phyloP scores from a whole-genome alignment of 106 monocot species.

The Iris macrosiphon region DNA sequence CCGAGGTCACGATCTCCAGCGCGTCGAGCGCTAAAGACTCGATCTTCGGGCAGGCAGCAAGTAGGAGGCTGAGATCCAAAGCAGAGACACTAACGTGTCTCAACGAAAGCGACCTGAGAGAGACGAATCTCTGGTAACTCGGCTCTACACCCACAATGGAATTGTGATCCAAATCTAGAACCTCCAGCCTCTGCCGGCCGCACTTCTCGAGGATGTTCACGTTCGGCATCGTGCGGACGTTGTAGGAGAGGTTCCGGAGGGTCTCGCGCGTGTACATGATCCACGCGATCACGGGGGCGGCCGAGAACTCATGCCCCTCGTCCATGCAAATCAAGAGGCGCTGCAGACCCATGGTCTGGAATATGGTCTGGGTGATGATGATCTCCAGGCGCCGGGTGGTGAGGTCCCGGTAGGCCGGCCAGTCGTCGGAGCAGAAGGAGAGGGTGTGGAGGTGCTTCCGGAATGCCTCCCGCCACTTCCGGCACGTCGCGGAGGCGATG shows the following conservation, averaged over 20 bases:
- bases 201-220: slow-evolving; percentile 86
- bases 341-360: slow-evolving; percentile 77
- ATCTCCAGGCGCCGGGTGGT: slow-evolving; percentile 71
- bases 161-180: slow-evolving; percentile 75
- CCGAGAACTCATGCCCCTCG: slow-evolving; percentile 64
- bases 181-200: slow-evolving; percentile 78
- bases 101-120: slow-evolving; percentile 67
- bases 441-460: slow-evolving; percentile 73
- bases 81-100: slow-evolving; percentile 75
- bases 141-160: slow-evolving; percentile 76
- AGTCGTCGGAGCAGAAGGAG: slow-evolving; percentile 65
- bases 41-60: slow-evolving; percentile 78
- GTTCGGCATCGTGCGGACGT: slow-evolving; percentile 69
- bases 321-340: slow-evolving; percentile 80
- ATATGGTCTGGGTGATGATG: slow-evolving; percentile 91
- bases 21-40: slow-evolving; percentile 62
- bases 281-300: slow-evolving; percentile 98
- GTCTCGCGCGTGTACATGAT: slow-evolving; percentile 96
- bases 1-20: slow-evolving; percentile 78
- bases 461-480: slow-evolving; percentile 82
- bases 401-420: slow-evolving; percentile 56
- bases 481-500: slow-evolving; percentile 81
- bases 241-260: slow-evolving; percentile 56
- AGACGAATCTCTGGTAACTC: slow-evolving; percentile 73
- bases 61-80: slow-evolving; percentile 69